Conservation (phyloP, 2,329 filamentous ascomycete genomes). For the Nemania sp. region DNA sequence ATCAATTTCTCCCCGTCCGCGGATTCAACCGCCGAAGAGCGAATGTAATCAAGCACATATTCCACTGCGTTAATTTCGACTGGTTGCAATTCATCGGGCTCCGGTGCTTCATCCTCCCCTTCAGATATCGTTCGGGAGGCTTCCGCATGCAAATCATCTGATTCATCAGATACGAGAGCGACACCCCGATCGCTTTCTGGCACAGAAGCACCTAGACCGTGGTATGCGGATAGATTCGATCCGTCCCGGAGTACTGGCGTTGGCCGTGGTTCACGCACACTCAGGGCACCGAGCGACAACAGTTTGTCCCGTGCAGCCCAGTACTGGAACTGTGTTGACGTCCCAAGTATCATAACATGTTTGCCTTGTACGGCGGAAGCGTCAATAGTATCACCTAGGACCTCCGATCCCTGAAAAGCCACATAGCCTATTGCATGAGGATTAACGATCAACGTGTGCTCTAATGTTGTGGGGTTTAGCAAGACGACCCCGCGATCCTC, state of each 20-base stretch:
- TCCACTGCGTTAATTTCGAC: constrained; percentile 33
- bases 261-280: constrained; percentile 47
- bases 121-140: not conserved
- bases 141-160: constrained; percentile 2
- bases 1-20: constrained; percentile 34
- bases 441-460: constrained; percentile 47
- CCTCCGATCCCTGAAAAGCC: constrained; percentile 41
- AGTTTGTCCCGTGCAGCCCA: constrained; percentile 48
- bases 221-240: not conserved
- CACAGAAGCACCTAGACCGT: constrained; percentile 41
- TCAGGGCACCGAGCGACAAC: constrained; percentile 46
- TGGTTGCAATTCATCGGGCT: constrained; percentile 10
- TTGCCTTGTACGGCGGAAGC: constrained; percentile 41
- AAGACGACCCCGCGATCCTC: constrained; percentile 48
- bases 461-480: constrained; percentile 49
- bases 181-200: constrained; percentile 41
- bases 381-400: constrained; percentile 42
- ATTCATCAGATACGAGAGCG: constrained; percentile 11
- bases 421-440: constrained; percentile 48
- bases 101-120: not conserved
- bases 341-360: constrained; percentile 51
- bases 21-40: constrained; percentile 33
- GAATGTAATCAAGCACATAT: constrained; percentile 39
- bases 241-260: constrained; percentile 30
- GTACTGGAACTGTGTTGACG: constrained; percentile 45